These are phyloP conservation scores for Globisporangium emineosum DNA, from an alignment of 352 stramenopile species.

Conservation along the genomic window DNA sequence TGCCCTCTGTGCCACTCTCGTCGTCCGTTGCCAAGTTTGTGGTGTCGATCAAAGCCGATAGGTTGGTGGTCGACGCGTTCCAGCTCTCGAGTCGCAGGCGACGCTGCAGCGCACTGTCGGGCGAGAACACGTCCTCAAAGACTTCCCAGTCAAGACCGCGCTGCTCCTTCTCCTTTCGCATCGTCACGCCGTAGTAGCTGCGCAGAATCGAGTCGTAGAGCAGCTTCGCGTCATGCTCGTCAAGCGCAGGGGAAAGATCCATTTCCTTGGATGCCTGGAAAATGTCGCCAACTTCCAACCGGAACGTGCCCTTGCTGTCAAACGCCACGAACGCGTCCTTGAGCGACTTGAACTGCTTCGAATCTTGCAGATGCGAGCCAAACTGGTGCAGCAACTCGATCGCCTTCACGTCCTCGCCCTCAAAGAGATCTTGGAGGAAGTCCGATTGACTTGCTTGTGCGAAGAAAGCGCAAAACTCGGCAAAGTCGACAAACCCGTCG, in stretches of 20 bases:
- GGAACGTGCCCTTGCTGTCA: slow-evolving; percentile 34
- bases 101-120: slow-evolving; percentile 59
- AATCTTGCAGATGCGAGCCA: slow-evolving; percentile 38
- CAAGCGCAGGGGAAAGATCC: slow-evolving; percentile 43
- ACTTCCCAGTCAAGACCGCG: slow-evolving; percentile 61
- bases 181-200: slow-evolving; percentile 60
- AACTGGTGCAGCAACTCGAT: slow-evolving; percentile 73
- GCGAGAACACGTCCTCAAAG: slow-evolving; percentile 79
- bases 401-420: slow-evolving; percentile 66
- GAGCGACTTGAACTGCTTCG: slow-evolving; percentile 44
- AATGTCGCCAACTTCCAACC: slow-evolving; percentile 48
- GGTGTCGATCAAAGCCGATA: slow-evolving; percentile 21
- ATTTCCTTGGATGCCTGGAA: slow-evolving; percentile 46
- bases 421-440: slow-evolving; percentile 74
- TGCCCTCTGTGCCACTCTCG: slow-evolving; percentile 28
- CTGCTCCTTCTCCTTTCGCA: slow-evolving; percentile 33
- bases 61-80: slow-evolving; percentile 48
- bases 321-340: slow-evolving; percentile 59
- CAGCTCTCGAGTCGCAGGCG: slow-evolving; percentile 61
- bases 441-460: slow-evolving; percentile 69
- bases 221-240: slow-evolving; percentile 42
- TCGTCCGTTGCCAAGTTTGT: slow-evolving; percentile 26
- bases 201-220: slow-evolving; percentile 65
- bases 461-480: slow-evolving; percentile 90
- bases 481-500: slow-evolving; percentile 86